phyloP scores from a whole-genome alignment of 2,329 filamentous ascomycete species.

The Paraphaeosphaeria minitans region DNA sequence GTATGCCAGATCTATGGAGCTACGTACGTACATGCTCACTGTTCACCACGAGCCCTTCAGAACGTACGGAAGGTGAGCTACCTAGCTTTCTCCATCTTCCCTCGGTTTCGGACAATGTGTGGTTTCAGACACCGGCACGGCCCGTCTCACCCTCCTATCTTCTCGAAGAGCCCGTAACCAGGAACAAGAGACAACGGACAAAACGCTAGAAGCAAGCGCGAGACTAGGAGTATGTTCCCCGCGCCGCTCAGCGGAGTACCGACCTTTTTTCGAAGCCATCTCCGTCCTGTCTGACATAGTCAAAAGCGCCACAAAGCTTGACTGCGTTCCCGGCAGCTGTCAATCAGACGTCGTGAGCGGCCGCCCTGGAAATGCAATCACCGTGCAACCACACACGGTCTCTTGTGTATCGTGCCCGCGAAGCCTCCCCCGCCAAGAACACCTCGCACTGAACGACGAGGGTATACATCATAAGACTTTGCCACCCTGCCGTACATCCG shows the following conservation, averaged over 20 bases:
- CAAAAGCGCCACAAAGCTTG: conserved; percentile 45
- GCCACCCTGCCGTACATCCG: not conserved
- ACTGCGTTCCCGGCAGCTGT: conserved; percentile 28
- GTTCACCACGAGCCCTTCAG: not conserved
- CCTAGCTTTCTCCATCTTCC: too few relatives aligned
- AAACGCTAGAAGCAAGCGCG: not conserved
- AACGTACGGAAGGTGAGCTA: too few relatives aligned
- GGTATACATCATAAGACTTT: not conserved
- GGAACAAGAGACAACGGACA: not conserved
- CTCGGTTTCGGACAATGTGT: not conserved
- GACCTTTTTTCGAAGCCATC: conserved; percentile 5
- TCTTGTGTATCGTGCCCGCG: not conserved
- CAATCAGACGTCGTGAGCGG: conserved; percentile 15
- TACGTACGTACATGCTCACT: not conserved
- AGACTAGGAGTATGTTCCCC: not conserved
- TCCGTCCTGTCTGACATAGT: conserved; percentile 16
- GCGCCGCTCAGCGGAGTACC: not conserved
- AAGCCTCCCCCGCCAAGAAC: not conserved
- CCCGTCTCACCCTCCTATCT: conserved; percentile 2
- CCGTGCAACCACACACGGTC: not conserved
- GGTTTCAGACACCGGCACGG: not conserved
- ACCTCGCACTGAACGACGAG: not conserved
- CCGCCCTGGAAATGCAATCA: not conserved
- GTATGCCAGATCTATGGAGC: not conserved
- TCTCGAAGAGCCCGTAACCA: conserved; percentile 4